Conservation (phyloP, 352 stramenopile species). For the Globisporangium okanoganense region DNA sequence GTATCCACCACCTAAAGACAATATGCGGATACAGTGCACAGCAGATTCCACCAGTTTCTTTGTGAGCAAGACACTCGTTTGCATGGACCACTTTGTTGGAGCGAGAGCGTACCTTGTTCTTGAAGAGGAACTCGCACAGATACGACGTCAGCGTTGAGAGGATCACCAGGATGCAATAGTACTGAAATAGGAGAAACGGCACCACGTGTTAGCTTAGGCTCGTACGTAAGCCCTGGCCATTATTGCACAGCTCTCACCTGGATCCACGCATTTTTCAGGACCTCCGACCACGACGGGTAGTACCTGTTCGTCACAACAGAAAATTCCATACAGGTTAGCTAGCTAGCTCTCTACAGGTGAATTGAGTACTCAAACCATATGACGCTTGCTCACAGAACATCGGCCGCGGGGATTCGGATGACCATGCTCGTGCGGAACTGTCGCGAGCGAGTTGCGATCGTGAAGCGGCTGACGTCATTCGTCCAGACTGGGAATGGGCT, state of each 20-base stretch:
- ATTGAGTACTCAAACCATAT: not conserved
- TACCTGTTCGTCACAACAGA: constrained; percentile 30
- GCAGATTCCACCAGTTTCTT: not conserved
- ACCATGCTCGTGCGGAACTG: constrained; percentile 35
- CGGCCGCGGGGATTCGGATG: constrained; percentile 35
- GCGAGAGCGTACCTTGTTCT: constrained; percentile 24
- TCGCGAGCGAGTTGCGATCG: constrained; percentile 3
- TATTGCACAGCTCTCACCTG: constrained; percentile 28
- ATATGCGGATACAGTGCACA: not conserved
- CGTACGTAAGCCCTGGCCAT: not conserved
- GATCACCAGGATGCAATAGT: constrained; percentile 42
- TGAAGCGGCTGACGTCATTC: constrained; percentile 18
- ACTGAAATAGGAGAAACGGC: constrained; percentile 15
- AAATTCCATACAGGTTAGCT: not conserved
- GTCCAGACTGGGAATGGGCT: constrained; percentile 40
- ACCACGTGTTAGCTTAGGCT: not conserved
- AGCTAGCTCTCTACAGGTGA: not conserved
- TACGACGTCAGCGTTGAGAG: constrained; percentile 25
- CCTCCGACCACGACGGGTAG: constrained; percentile 47
- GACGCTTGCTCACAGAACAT: constrained; percentile 27
- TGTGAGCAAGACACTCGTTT: not conserved
- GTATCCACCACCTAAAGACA: constrained; percentile 25
- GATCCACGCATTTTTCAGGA: constrained; percentile 65
- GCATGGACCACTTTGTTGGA: not conserved
- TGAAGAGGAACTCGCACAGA: constrained; percentile 40